Evolutionary conservation across 2,329 filamentous ascomycete genomes (phyloP).

Genomic region (Alternaria solani): DNA sequence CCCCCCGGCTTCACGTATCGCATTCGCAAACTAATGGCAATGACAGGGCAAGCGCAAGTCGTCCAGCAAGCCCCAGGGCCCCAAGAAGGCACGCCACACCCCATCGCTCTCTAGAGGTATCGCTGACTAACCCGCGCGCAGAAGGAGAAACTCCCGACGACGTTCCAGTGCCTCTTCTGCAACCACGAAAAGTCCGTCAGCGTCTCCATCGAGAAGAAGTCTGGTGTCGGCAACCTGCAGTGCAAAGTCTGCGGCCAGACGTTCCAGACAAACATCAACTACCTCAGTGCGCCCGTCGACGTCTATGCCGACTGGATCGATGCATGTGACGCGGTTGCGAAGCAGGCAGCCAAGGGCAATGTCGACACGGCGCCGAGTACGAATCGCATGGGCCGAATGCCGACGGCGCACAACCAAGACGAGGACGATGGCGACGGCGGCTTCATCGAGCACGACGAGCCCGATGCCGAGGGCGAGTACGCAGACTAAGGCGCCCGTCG

Average conservation of each 20-base stretch:
- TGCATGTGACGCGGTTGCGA: conserved; percentile 79
- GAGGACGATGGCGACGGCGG: conserved; percentile 45
- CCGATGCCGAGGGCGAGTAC: conserved; percentile 51
- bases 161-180: conserved; percentile 98
- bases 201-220: conserved; percentile 93
- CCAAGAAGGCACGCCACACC: conserved; percentile 73
- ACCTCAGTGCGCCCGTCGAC: conserved; percentile 89
- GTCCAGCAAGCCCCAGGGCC: conserved; percentile 79
- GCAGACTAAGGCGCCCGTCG: conserved; percentile 24
- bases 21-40: conserved; percentile 33
- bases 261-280: conserved; percentile 93
- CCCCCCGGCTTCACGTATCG: conserved; percentile 9
- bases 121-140: conserved; percentile 27
- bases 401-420: conserved; percentile 27
- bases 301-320: conserved; percentile 99
- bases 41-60: conserved; percentile 86
- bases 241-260: conserved; percentile 95
- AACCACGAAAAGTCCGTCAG: conserved; percentile 94
- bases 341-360: conserved; percentile 61
- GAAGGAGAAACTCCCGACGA: conserved; percentile 75
- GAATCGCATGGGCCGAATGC: conserved; percentile 37
- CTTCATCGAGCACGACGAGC: conserved; percentile 51
- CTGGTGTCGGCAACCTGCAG: conserved; percentile 80
- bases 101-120: neutral
- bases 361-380: conserved; percentile 35